These are phyloP conservation scores for Zygosaccharomyces gambellarensis DNA, from an alignment of 805 yeast species.

Conservation along the genomic window DNA sequence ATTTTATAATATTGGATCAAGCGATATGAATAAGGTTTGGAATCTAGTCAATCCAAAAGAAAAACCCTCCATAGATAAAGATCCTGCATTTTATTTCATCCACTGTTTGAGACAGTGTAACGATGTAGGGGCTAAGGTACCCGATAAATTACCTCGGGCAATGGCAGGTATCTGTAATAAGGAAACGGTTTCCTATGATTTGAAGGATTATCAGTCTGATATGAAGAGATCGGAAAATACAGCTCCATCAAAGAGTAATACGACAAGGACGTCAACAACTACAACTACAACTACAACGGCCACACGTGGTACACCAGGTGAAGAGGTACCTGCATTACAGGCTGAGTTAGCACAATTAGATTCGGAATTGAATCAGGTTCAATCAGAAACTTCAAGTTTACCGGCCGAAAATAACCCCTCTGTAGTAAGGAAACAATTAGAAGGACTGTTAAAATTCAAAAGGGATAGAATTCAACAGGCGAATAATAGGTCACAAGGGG, in stretches of 20 bases:
- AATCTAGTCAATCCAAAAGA: conserved; percentile 88
- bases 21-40: conserved; percentile 90
- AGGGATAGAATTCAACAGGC: conserved; percentile 49
- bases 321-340: conserved; percentile 85
- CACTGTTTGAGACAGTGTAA: conserved; percentile 86
- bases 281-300: conserved; percentile 55
- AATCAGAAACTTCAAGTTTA: conserved; percentile 35
- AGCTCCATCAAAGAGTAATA: conserved; percentile 19
- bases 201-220: conserved; percentile 51
- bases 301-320: conserved; percentile 48
- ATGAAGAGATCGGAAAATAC: conserved; percentile 19
- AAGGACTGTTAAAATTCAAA: conserved; percentile 76
- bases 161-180: conserved; percentile 87
- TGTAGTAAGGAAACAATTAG: conserved; percentile 58
- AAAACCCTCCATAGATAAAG: conserved; percentile 83
- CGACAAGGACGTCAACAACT: conserved; percentile 33
- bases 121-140: conserved; percentile 76
- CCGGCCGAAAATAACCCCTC: conserved; percentile 13
- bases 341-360: conserved; percentile 76
- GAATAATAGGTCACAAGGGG: conserved; percentile 27
- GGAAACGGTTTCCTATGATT: conserved; percentile 69
- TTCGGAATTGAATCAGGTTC: conserved; percentile 53
- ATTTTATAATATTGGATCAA: conserved; percentile 66
- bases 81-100: conserved; percentile 81
- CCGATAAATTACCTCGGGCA: conserved; percentile 91